A percentile compares a stretch with the other conserved stretches of the same genome.
These are phyloP conservation scores for Quercus suber DNA, from an alignment of 306 rosid genomes.

Conservation along the genomic window DNA sequence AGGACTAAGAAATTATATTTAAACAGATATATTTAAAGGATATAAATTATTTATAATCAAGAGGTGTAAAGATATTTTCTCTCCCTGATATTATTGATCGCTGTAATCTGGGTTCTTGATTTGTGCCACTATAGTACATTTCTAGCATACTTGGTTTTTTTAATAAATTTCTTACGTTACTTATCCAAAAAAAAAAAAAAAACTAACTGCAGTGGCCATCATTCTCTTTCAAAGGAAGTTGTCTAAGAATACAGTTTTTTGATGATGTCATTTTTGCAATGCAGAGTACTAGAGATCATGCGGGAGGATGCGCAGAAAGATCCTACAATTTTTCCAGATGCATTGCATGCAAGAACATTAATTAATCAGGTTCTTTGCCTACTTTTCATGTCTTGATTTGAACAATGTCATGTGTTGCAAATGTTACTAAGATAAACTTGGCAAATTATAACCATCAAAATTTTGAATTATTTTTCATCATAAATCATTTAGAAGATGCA, in stretches of 20 bases:
- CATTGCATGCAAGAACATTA: slow-evolving; percentile 57
- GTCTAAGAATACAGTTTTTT: slow-evolving; percentile 14
- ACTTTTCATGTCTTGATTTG: slow-evolving; percentile 3
- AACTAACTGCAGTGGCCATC: background rate
- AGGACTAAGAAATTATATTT: background rate
- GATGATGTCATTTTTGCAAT: slow-evolving; percentile 12
- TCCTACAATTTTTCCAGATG: slow-evolving; percentile 69
- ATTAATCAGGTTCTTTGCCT: slow-evolving; percentile 62
- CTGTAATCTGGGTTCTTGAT: too few relatives aligned
- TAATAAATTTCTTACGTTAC: too few relatives aligned
- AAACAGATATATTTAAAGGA: background rate
- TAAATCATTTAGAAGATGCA: slow-evolving; percentile 11
- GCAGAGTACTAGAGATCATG: slow-evolving; percentile 80
- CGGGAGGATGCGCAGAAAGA: slow-evolving; percentile 68
- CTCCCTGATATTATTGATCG: too few relatives aligned
- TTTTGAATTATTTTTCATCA: slow-evolving; percentile 1
- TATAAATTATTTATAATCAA: background rate
- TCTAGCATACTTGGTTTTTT: too few relatives aligned
- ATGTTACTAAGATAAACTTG: slow-evolving; percentile 9
- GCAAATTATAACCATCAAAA: slow-evolving; percentile 2
- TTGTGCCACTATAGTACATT: too few relatives aligned
- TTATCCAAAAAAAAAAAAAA: too few relatives aligned
- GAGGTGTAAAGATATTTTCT: too few relatives aligned
- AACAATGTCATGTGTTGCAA: slow-evolving; percentile 2
- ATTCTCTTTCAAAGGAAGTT: background rate